phyloP scores from a whole-genome alignment of 2,329 filamentous ascomycete genomes.

The Fusarium goolgardi region DNA sequence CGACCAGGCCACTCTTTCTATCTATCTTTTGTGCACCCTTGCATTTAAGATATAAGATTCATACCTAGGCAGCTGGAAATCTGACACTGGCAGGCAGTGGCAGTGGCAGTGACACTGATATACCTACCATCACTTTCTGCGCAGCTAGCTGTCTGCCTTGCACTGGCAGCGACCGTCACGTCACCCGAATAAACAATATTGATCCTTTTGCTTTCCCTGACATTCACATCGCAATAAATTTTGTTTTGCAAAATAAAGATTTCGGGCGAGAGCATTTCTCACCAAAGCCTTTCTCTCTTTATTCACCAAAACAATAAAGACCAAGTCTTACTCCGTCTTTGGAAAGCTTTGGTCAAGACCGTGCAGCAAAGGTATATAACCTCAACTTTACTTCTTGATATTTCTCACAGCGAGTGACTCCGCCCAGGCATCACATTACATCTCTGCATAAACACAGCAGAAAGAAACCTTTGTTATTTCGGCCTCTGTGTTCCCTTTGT shows the following conservation, averaged over 20 bases:
- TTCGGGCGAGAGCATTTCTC: neutral
- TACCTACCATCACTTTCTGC: slow-evolving; percentile 1
- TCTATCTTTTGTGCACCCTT: slow-evolving; percentile 22
- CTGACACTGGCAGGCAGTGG: slow-evolving; percentile 22
- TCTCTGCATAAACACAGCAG: neutral
- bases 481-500: slow-evolving; percentile 23
- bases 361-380: neutral
- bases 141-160: neutral
- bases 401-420: neutral
- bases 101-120: slow-evolving; percentile 5
- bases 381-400: neutral
- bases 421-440: neutral
- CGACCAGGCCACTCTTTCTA: neutral
- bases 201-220: neutral
- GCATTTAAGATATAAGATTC: neutral
- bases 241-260: neutral
- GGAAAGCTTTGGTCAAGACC: neutral
- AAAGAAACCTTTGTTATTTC: neutral
- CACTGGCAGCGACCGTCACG: slow-evolving; percentile 1
- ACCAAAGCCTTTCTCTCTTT: neutral
- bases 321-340: neutral
- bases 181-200: slow-evolving; percentile 5
- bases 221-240: slow-evolving; percentile 1
- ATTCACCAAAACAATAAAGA: neutral
- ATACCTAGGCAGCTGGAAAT: neutral